These are phyloP conservation scores for Micractinium conductrix DNA, from an alignment of 139 green algal species.

Conservation along the genomic window DNA sequence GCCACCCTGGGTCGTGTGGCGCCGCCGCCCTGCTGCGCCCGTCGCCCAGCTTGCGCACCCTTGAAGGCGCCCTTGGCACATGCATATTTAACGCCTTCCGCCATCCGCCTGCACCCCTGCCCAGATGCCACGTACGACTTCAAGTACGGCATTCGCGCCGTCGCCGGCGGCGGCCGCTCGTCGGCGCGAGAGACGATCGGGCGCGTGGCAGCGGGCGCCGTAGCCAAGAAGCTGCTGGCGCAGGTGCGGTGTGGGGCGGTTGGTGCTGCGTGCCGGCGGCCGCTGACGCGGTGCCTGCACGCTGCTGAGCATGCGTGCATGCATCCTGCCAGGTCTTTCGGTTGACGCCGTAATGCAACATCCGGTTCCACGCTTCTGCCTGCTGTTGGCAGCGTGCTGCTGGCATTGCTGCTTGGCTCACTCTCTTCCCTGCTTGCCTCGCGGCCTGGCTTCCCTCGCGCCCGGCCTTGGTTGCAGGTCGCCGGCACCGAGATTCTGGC, in stretches of 20 bases:
- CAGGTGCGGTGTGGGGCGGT: constrained; percentile 76
- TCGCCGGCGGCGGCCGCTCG: constrained; percentile 95
- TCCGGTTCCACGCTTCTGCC: no score
- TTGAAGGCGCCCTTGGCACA: no score
- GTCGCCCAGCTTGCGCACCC: not conserved
- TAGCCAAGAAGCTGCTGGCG: constrained; percentile 97
- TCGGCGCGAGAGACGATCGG: constrained; percentile 98
- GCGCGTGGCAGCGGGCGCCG: constrained; percentile 93
- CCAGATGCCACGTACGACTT: constrained; percentile 99
- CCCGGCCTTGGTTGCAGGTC: not conserved
- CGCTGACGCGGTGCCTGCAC: no score
- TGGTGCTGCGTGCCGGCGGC: no score
- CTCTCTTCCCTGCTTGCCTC: not conserved
- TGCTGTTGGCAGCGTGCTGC: not conserved
- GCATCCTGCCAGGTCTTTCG: no score
- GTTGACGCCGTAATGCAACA: no score
- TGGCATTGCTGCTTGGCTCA: not conserved
- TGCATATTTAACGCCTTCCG: not conserved
- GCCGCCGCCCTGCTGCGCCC: not conserved
- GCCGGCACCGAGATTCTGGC: constrained; percentile 81
- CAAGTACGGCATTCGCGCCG: constrained; percentile 98
- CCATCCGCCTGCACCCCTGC: constrained; percentile 21
- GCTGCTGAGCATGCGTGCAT: no score
- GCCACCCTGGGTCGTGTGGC: no score
- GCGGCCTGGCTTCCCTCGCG: not conserved